phyloP scores from a whole-genome alignment of 2,329 filamentous ascomycete species.

The Elsinoe arachidis region DNA sequence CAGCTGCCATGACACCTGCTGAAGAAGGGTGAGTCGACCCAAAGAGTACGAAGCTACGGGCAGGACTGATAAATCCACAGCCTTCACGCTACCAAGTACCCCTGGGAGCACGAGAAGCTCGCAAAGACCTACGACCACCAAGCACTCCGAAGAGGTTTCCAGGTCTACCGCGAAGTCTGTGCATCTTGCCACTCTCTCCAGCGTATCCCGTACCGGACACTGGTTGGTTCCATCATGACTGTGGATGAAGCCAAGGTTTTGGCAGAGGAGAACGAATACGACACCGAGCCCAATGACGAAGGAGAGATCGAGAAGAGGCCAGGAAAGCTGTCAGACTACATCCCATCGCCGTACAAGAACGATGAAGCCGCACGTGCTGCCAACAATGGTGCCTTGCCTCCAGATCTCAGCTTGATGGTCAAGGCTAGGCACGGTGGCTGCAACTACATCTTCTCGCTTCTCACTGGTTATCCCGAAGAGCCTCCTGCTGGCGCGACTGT shows the following conservation, averaged over 20 bases:
- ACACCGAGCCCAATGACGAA: conserved; percentile 94
- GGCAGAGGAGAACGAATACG: conserved; percentile 98
- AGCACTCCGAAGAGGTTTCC: conserved; percentile 97
- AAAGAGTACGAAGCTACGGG: neutral
- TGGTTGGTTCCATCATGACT: conserved; percentile 87
- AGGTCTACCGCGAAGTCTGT: conserved; percentile 98
- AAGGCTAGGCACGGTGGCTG: conserved; percentile 97
- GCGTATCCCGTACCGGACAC: conserved; percentile 84
- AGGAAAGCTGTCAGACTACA: conserved; percentile 97
- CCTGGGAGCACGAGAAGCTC: conserved; percentile 90
- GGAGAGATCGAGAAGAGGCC: conserved; percentile 97
- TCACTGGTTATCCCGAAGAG: conserved; percentile 97
- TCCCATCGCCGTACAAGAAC: conserved; percentile 94
- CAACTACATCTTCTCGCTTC: conserved; percentile 94
- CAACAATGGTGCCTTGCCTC: conserved; percentile 96
- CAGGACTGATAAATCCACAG: conserved; percentile 40
- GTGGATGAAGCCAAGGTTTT: conserved; percentile 96
- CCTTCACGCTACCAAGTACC: conserved; percentile 84
- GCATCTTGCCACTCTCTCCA: conserved; percentile 92
- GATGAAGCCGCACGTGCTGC: conserved; percentile 95
- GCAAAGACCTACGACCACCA: conserved; percentile 95
- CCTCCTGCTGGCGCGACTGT: conserved; percentile 81
- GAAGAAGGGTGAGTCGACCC: conserved; percentile 85
- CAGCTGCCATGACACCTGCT: conserved; percentile 80
- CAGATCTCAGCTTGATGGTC: conserved; percentile 94